Evolutionary conservation across 2,329 filamentous ascomycete species (phyloP).

Genomic region (Phaeosphaeriaceae sp.): DNA sequence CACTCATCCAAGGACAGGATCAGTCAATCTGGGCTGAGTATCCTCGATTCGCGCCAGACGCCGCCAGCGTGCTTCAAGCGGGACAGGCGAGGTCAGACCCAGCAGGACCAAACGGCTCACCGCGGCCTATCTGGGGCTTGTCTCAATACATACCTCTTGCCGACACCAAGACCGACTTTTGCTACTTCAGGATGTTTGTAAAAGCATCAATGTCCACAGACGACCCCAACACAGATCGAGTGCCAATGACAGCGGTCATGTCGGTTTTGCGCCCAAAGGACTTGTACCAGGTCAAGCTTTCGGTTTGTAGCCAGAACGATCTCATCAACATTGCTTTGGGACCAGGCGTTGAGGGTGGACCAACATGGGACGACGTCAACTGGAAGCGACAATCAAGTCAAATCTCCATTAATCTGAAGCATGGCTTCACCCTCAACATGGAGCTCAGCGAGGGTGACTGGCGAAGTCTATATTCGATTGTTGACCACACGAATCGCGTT

Average conservation of each 20-base stretch:
- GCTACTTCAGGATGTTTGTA: conserved; percentile 79
- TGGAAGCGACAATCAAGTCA: conserved; percentile 76
- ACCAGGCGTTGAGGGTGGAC: conserved; percentile 70
- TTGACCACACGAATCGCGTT: conserved; percentile 82
- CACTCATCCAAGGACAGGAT: conserved; percentile 80
- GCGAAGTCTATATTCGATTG: conserved; percentile 79
- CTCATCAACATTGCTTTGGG: conserved; percentile 78
- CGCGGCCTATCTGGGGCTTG: conserved; percentile 56
- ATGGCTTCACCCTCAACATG: conserved; percentile 76
- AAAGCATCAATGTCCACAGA: conserved; percentile 78
- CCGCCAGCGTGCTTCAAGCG: conserved; percentile 69
- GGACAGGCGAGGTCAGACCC: conserved; percentile 13
- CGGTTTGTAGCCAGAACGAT: conserved; percentile 81
- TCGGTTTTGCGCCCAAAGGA: conserved; percentile 76
- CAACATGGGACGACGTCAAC: conserved; percentile 81
- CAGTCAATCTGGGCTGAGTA: conserved; percentile 84
- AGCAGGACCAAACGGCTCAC: conserved; percentile 43
- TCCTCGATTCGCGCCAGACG: conserved; percentile 75
- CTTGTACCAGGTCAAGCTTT: conserved; percentile 74
- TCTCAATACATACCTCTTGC: conserved; percentile 76
- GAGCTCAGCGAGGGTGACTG: conserved; percentile 80
- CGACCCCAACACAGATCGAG: conserved; percentile 70
- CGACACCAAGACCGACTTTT: conserved; percentile 78
- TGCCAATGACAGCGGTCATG: conserved; percentile 76
- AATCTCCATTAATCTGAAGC: conserved; percentile 74